These are phyloP conservation scores for Microstroma glucosiphilum DNA, from an alignment of 1,284 basidiomycete species.

Conservation along the genomic window DNA sequence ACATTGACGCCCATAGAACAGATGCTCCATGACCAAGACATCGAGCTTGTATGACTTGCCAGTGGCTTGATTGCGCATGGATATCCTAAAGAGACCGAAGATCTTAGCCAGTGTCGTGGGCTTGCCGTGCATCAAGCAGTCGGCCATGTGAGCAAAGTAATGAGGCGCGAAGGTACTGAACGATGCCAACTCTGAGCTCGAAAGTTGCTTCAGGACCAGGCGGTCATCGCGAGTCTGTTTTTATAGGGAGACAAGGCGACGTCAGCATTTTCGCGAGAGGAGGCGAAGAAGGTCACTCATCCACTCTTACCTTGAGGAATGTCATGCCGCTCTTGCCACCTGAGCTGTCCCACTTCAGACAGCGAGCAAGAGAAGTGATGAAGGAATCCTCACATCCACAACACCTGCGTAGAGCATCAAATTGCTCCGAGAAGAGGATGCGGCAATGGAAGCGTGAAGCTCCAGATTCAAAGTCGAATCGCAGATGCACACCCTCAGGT, in stretches of 20 bases:
- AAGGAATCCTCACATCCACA: conserved; percentile 91
- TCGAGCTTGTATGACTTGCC: conserved; percentile 85
- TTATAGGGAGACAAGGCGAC: too few species aligned
- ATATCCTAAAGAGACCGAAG: conserved; percentile 89
- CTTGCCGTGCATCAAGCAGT: conserved; percentile 57
- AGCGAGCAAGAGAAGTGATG: conserved; percentile 85
- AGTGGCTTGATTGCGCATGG: conserved; percentile 73
- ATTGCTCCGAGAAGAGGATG: conserved; percentile 92
- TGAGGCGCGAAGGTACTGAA: conserved; percentile 95
- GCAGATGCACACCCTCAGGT: conserved; percentile 43
- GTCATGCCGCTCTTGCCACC: conserved; percentile 96
- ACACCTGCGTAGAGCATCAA: conserved; percentile 82
- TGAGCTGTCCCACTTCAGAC: conserved; percentile 89
- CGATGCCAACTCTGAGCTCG: conserved; percentile 81
- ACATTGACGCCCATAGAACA: conserved; percentile 85
- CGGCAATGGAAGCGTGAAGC: conserved; percentile 86
- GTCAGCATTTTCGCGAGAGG: too few species aligned
- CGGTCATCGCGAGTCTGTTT: conserved; percentile 79
- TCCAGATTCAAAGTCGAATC: conserved; percentile 55
- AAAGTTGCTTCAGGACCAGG: conserved; percentile 96
- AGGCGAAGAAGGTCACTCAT: too few species aligned
- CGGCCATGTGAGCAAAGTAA: conserved; percentile 93
- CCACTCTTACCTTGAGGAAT: conserved; percentile 92
- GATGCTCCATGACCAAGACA: conserved; percentile 90
- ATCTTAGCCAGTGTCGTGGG: conserved; percentile 93